phyloP scores from a whole-genome alignment of 2,329 filamentous ascomycete species.

The Curvularia sp. region DNA sequence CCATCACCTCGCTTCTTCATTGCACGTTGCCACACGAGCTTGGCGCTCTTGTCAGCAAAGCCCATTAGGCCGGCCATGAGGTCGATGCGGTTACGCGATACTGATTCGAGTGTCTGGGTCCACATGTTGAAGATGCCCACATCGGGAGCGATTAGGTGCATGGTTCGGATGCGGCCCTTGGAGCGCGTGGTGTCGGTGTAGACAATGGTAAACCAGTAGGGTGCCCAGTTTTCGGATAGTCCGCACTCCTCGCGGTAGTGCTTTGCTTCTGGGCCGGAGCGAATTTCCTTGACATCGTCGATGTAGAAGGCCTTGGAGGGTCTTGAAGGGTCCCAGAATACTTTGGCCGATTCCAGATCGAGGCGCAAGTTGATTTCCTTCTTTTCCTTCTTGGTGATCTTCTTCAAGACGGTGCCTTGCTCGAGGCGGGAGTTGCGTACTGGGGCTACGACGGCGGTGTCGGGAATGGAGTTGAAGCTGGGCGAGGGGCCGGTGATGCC shows the following conservation, averaged over 20 bases:
- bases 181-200: slow-evolving; percentile 80
- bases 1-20: slow-evolving; percentile 71
- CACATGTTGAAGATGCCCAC: slow-evolving; percentile 76
- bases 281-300: slow-evolving; percentile 92
- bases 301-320: slow-evolving; percentile 88
- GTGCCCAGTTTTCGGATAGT: slow-evolving; percentile 70
- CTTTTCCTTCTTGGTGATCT: slow-evolving; percentile 83
- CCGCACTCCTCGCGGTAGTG: slow-evolving; percentile 88
- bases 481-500: slow-evolving; percentile 48
- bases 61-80: slow-evolving; percentile 89
- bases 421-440: slow-evolving; percentile 79
- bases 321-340: slow-evolving; percentile 83
- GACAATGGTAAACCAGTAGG: slow-evolving; percentile 86
- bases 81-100: slow-evolving; percentile 85
- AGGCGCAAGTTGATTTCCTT: slow-evolving; percentile 77
- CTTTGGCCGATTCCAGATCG: slow-evolving; percentile 82
- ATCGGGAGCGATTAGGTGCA: slow-evolving; percentile 85
- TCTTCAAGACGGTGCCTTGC: slow-evolving; percentile 77
- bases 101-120: slow-evolving; percentile 82
- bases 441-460: slow-evolving; percentile 64
- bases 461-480: slow-evolving; percentile 49
- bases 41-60: slow-evolving; percentile 75
- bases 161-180: slow-evolving; percentile 76
- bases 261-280: slow-evolving; percentile 80
- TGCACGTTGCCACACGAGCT: slow-evolving; percentile 84